Conservation (phyloP, 2,329 filamentous ascomycete genomes). For the Cercospora sesami region DNA sequence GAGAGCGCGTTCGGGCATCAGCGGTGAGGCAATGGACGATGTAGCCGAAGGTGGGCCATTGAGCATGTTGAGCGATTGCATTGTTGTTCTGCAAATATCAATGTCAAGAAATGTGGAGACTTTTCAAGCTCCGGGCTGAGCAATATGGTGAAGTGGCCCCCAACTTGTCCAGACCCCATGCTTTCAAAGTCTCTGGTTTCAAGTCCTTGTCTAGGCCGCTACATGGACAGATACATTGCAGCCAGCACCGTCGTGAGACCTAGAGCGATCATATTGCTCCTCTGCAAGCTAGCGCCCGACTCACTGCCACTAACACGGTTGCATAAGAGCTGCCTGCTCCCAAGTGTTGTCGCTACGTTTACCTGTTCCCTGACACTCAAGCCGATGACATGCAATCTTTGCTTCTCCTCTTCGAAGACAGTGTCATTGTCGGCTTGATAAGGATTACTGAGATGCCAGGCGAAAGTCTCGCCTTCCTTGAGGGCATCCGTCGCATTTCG, state of each 20-base stretch:
- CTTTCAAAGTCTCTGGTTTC: not conserved
- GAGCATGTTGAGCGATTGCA: not conserved
- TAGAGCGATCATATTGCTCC: not conserved
- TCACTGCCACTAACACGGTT: not conserved
- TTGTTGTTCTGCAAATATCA: not conserved
- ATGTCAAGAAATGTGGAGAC: not conserved
- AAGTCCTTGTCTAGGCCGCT: not conserved
- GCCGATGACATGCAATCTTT: not conserved
- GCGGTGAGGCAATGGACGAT: not conserved
- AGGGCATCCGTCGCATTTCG: not conserved
- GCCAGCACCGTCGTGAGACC: not conserved
- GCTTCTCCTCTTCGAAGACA: not conserved
- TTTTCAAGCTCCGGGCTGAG: not conserved
- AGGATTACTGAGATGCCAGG: not conserved
- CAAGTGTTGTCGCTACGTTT: no score
- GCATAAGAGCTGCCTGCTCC: no score
- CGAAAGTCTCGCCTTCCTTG: not conserved
- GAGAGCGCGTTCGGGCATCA: not conserved
- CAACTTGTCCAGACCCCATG: not conserved
- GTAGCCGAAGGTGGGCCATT: not conserved
- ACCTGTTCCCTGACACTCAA: not conserved
- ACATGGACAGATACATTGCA: not conserved
- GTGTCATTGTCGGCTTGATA: not conserved
- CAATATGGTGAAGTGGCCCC: not conserved
- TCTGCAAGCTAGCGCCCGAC: not conserved